Evolutionary conservation across 768 basidiomycete species (phyloP), one percentile per base, ranked within the genome.

Genomic region (Mycena galopus): DNA sequence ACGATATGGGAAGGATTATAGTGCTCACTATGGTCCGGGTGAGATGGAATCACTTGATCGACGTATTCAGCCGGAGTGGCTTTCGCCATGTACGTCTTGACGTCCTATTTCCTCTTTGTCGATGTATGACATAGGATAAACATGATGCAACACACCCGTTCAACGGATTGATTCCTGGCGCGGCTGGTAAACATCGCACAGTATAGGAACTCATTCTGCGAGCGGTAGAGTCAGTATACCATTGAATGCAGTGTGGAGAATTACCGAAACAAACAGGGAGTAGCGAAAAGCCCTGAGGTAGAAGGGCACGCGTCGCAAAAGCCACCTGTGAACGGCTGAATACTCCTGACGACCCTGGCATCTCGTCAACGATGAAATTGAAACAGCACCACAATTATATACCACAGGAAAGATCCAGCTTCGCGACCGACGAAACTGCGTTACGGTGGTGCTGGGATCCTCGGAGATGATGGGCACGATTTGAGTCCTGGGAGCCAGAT

Each of bases 381-480:
- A 21, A n/a, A n/a, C n/a, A 70, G 19, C 9, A 33, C 17, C 2
- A 55, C 33, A 11, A 57, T 14, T 21, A 25, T 42, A 21, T 23
- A 47, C 67, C 35, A 60, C 35, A 35, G 86, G 86, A 2, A 86
- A 29, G 44, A 85, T 79, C 88, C 88, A 90, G 67, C 84, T 85
- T 5, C 83, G 85, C 9, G 86, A 88, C 29, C 89, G 83, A 73
- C 84, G 85, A 71, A 90, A 89, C 65, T 90, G 86, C 10, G 83
- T 82, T 2, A 90, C 81, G 51, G 83, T 75, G 4, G 84, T 81
- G 14, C 76, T 80, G 32, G 83, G 81, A 56, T 84, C 84, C 63
- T 84, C 76, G 14, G 87, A 79, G 47, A 89, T 86, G 29, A 79
- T 76, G 2, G 88, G 86, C 14, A 89, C 73, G 63, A 89, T 84